Evolutionary conservation across 805 yeast genomes (phyloP), one percentile per base, ranked within the genome.

Genomic region (Monosporozyma aquatica): DNA sequence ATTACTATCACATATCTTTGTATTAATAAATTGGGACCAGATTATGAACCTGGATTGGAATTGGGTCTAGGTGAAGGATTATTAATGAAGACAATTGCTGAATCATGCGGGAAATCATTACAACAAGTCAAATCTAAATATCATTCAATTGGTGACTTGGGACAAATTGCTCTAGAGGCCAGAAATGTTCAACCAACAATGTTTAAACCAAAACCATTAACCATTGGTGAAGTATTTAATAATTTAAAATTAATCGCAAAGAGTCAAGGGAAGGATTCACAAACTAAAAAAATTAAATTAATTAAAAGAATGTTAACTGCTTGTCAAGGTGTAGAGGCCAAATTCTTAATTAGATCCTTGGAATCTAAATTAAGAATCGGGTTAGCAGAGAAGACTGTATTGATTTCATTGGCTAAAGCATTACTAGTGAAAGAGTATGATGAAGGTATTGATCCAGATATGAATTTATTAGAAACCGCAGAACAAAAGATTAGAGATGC

Each of bases 281-380:
- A 92, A 60, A 64, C 74, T 25, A 75, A 69, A 42, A 92, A 92
- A 60, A 79, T 87, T 29, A 76, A 76, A 23, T 71, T 84, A 37
- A 92, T 92, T 53, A 87, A 84, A 57, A 75, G 78, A 56, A 71
- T 90, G 81, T 67, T 92, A 39, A 82, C 95, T 0, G 83, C 95
- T 0, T 85, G 96, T 56, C 78, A 80, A 47, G 84, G 85, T 6
- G 69, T 75, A 32, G 98, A 92, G 62, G 95, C 97, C 11, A 92
- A 90, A 58, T 92, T 79, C 55, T 68, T 92, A 47, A 83, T 92
- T 47, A 73, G 98, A 51, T 84, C 95, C 5, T 64, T 92, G 43
- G 97, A 92, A 59, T 95, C 97, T 1, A 92, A 90, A 52, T 66
- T 92, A 47, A 72, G 98, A 51, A 92, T 92, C 46, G 95, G 95